These are phyloP conservation scores for Talaromyces sp. DNA, from an alignment of 2,329 filamentous ascomycete genomes.

Conservation along the genomic window DNA sequence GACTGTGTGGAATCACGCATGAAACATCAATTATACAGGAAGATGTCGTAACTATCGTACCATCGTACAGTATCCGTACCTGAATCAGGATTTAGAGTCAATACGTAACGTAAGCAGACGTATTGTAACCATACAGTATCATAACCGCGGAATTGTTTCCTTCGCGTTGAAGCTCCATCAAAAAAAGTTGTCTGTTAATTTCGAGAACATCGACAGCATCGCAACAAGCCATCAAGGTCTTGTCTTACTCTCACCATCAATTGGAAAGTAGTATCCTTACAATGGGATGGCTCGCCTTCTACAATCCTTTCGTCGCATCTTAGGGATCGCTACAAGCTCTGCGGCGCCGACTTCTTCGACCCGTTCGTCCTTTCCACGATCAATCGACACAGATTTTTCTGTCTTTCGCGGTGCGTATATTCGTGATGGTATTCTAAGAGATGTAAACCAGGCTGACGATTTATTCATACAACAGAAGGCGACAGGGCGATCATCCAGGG, in stretches of 20 bases:
- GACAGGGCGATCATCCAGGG: conserved; percentile 42
- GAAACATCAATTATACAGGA: not conserved
- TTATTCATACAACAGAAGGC: conserved; percentile 34
- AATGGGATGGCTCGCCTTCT: conserved; percentile 35
- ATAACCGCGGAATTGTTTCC: not conserved
- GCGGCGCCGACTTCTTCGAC: not conserved
- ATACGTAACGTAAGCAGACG: not conserved
- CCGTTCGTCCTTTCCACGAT: conserved; percentile 22
- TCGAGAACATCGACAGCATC: not conserved
- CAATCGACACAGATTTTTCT: conserved; percentile 39
- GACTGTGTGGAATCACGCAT: not conserved
- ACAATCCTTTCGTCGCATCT: conserved; percentile 30
- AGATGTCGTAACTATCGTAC: not conserved
- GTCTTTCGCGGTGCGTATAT: conserved; percentile 33
- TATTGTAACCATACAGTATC: not conserved
- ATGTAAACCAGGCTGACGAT: not conserved
- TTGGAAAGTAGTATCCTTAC: not conserved
- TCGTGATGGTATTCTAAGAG: not conserved
- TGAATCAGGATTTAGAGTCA: not conserved
- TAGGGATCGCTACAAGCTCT: conserved; percentile 23
- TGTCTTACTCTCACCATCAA: not conserved
- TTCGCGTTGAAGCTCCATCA: not conserved
- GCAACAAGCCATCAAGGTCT: not conserved
- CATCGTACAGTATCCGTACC: not conserved
- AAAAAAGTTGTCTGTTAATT: not conserved